Evolutionary conservation across 1,284 basidiomycete genomes (phyloP), one percentile per base, ranked within the genome.

Genomic region (Schizophyllum amplum): DNA sequence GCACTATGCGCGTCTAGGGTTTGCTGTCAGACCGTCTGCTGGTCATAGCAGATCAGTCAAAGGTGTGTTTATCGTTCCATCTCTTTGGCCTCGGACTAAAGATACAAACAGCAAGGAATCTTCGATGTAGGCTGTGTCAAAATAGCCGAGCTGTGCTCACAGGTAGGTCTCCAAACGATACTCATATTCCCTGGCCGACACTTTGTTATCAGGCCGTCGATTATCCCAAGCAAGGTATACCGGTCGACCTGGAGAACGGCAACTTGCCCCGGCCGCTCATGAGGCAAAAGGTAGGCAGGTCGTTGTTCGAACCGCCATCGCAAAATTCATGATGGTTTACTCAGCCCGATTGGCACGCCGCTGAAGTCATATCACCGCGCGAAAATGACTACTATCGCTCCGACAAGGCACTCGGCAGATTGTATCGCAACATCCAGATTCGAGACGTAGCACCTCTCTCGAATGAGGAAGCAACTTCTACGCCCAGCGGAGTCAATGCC

Each of bases 41-140:
- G 15, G 76, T 82, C 3, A 86, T 91, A 59, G 86, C 90, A 62
- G 86, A 88, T 71, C 86, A 88, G 71, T 86, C 86, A 0, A 79
- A 75, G 61, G 86, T 84, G 65, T 33, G 69, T 15, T 55, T 47
- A 52, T 20, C 15, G 33, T 23, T 26, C 13, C 11, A n/a, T 17
- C 15, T 24, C 50, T 50, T 24, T 52, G 17, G 13, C 42, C 6
- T 42, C 22, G 24, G 52, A 64, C 57, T 55, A 59, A 53, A 55
- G 7, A 25, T 61, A 27, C 2, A 2, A 15, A 2, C 59, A 90
- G 85, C 66, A 79, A 5, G 90, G 91, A 1, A 82, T 84, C 17
- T 69, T 71, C n/a, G 87, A 93, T 65, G 64, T 69, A 0, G 69
- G 75, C 52, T 94, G 92, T 66, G 61, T 83, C 50, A 69, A 69